phyloP scores from a whole-genome alignment of 176 grass and related monocot genomes.

The Juncus effusus region DNA sequence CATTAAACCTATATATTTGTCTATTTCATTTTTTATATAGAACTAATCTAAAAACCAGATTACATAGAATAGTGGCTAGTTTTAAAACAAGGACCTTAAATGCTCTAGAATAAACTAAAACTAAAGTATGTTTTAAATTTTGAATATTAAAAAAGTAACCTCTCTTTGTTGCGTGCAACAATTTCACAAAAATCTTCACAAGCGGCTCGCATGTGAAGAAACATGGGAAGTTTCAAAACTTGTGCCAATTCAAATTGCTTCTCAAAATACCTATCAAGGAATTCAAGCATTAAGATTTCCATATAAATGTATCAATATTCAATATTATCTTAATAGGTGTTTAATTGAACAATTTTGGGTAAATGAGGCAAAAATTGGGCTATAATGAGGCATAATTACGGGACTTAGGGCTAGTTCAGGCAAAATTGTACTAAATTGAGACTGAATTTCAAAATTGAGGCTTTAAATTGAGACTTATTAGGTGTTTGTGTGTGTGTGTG shows the following conservation, averaged over 20 bases:
- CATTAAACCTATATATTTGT: constrained; percentile 3
- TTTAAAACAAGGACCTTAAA: too few relatives aligned
- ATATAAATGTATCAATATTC: constrained; percentile 3
- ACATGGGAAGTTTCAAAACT: constrained; percentile 83
- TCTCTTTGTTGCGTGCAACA: constrained; percentile 54
- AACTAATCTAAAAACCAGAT: neutral
- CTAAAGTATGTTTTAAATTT: too few relatives aligned
- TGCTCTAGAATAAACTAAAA: too few relatives aligned
- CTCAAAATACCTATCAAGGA: constrained; percentile 66
- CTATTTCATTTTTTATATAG: neutral
- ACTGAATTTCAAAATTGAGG: too few relatives aligned
- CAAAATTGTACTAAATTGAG: too few relatives aligned
- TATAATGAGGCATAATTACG: too few relatives aligned
- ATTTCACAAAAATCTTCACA: constrained; percentile 91
- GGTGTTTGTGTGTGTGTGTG: neutral
- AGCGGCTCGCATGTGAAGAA: constrained; percentile 97
- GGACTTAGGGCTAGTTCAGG: too few relatives aligned
- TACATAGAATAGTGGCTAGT: too few relatives aligned
- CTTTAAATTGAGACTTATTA: neutral
- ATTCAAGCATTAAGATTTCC: neutral
- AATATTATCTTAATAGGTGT: neutral
- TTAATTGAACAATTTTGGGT: neutral
- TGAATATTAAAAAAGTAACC: constrained; percentile 30
- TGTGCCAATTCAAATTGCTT: constrained; percentile 95
- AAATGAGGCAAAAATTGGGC: neutral